Conservation (phyloP, 345 rosid genomes). For the Aurinia saxatilis region DNA sequence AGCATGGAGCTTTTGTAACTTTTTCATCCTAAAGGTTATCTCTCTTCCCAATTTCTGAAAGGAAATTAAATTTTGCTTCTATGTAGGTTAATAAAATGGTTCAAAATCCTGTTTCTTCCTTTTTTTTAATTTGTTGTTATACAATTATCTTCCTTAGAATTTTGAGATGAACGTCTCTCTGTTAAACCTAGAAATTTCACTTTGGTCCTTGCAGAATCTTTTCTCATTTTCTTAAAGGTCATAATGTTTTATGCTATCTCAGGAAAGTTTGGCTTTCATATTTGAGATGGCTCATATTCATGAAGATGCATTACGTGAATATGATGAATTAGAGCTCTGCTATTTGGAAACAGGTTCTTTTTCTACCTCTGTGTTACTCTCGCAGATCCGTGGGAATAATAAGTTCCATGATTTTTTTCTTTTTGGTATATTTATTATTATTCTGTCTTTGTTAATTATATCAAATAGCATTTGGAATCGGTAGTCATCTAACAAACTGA, state of each 20-base stretch:
- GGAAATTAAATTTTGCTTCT: no score
- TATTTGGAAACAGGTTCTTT: conserved; percentile 82
- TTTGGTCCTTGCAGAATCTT: conserved; percentile 5
- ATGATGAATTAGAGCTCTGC: conserved; percentile 94
- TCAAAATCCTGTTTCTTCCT: not conserved
- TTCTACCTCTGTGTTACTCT: conserved; percentile 1
- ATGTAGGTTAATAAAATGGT: not conserved
- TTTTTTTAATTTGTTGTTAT: no score
- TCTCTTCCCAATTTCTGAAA: conserved; percentile 30
- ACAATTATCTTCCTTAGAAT: not conserved
- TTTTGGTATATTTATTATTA: not conserved
- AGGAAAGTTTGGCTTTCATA: conserved; percentile 99
- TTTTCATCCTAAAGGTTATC: conserved; percentile 89
- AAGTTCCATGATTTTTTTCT: not conserved
- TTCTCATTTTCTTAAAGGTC: conserved; percentile 20
- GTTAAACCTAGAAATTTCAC: not conserved
- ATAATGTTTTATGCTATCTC: conserved; percentile 24
- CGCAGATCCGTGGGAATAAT: not conserved
- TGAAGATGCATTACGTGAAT: conserved; percentile 95
- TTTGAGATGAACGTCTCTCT: conserved; percentile 5
- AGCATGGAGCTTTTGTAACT: conserved; percentile 93
- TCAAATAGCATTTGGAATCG: conserved; percentile 7
- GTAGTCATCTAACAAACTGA: conserved; percentile 6
- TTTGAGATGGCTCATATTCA: conserved; percentile 96
- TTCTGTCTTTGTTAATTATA: not conserved